These are phyloP conservation scores for Cladosporium sp. DNA, from an alignment of 2,329 filamentous ascomycete genomes.

Conservation along the genomic window DNA sequence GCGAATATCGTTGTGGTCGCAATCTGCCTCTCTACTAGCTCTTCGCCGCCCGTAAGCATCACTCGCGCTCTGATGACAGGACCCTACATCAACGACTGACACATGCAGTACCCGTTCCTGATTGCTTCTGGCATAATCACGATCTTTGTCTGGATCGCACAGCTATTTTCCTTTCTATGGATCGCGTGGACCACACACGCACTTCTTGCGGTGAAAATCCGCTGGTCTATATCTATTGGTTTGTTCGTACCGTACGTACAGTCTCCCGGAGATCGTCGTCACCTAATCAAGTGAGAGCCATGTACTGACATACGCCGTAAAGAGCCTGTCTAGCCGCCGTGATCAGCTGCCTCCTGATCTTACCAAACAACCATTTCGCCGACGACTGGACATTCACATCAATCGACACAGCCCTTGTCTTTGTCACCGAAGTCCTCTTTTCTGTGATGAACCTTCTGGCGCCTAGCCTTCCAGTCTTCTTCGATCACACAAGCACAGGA, in stretches of 20 bases:
- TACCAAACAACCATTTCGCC: conserved; percentile 84
- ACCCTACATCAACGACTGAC: not conserved
- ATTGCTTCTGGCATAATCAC: not conserved
- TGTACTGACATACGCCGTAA: not conserved
- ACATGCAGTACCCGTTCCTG: not conserved
- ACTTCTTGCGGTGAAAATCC: not conserved
- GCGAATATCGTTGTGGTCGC: conserved; percentile 1
- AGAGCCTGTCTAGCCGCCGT: conserved; percentile 6
- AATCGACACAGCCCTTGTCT: conserved; percentile 53
- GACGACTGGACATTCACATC: conserved; percentile 58
- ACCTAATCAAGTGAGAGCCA: not conserved
- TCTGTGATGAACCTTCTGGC: conserved; percentile 31
- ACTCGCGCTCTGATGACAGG: not conserved
- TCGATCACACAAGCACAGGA: conserved; percentile 27
- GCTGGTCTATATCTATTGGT: conserved; percentile 21
- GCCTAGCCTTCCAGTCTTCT: conserved; percentile 40
- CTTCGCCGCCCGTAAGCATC: not conserved
- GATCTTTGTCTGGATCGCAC: not conserved
- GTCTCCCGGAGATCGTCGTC: not conserved
- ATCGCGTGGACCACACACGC: conserved; percentile 21
- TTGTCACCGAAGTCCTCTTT: conserved; percentile 37
- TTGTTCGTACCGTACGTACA: conserved; percentile 22
- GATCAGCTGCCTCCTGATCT: conserved; percentile 59
- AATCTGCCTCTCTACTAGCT: not conserved
- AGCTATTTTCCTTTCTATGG: conserved; percentile 20